Evolutionary conservation across 345 rosid genomes (phyloP).

Genomic region (Gossypium ekmanianum): DNA sequence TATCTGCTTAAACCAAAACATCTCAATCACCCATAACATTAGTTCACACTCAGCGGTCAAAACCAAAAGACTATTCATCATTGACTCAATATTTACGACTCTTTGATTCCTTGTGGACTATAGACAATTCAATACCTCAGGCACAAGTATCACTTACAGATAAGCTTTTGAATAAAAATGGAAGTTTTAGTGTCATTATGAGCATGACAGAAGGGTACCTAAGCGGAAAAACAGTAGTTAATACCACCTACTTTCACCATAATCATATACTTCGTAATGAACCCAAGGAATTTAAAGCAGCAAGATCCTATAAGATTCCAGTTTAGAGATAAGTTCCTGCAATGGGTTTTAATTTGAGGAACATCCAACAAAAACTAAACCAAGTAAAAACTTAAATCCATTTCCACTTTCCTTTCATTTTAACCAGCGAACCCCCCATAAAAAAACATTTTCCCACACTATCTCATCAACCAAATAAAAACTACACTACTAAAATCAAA

Average conservation of each 20-base stretch:
- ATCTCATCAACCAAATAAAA: slow-evolving; percentile 13
- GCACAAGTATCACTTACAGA: neutral
- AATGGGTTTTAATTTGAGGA: slow-evolving; percentile 11
- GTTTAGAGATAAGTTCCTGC: neutral
- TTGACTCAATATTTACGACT: neutral
- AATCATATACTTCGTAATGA: neutral
- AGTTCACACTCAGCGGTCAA: neutral
- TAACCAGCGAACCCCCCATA: neutral
- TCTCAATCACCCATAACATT: neutral
- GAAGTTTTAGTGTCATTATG: neutral
- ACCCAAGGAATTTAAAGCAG: neutral
- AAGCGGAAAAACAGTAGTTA: neutral
- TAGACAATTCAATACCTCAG: neutral
- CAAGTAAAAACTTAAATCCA: neutral
- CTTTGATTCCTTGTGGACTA: neutral
- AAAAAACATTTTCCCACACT: slow-evolving; percentile 13
- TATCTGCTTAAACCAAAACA: neutral
- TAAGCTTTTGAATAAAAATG: neutral
- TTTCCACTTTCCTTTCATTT: slow-evolving; percentile 4
- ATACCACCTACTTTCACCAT: slow-evolving; percentile 3
- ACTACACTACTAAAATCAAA: neutral
- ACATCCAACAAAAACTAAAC: slow-evolving; percentile 8
- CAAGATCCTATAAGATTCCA: neutral
- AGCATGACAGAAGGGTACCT: neutral
- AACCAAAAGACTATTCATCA: neutral